Percentiles rank a stretch among this genome's conserved stretches.
phyloP scores from a whole-genome alignment of 2,329 filamentous ascomycete genomes.

The Fusarium nematophilum region DNA sequence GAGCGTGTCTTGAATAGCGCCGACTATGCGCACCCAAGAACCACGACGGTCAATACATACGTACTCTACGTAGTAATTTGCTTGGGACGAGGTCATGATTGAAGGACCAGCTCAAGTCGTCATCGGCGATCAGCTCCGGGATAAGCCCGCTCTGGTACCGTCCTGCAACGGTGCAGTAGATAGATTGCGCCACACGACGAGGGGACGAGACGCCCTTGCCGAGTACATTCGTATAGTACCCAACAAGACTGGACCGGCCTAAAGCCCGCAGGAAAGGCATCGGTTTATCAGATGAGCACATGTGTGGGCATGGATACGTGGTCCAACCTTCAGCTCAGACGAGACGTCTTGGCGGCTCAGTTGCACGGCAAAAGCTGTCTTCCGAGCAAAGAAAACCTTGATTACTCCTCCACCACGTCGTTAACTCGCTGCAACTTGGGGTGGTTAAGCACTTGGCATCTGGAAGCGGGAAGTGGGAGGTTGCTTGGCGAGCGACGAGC shows the following conservation, averaged over 20 bases:
- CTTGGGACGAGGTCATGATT: constrained; percentile 21
- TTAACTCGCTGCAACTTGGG: constrained; percentile 8
- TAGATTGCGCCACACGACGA: constrained; percentile 29
- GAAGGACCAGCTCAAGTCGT: constrained; percentile 20
- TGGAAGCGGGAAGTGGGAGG: constrained; percentile 33
- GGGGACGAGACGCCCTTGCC: constrained; percentile 33
- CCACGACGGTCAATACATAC: background rate
- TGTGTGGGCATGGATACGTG: constrained; percentile 33
- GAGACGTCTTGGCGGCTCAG: constrained; percentile 4
- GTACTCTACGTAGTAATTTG: constrained; percentile 20
- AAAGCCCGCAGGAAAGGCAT: constrained; percentile 6
- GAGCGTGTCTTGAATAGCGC: constrained; percentile 1
- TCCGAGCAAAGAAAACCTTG: constrained; percentile 24
- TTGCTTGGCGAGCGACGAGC: constrained; percentile 21
- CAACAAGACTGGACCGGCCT: constrained; percentile 14
- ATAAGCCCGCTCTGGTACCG: constrained; percentile 20
- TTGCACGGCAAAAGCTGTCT: constrained; percentile 3
- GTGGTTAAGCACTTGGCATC: constrained; percentile 20
- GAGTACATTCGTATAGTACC: too few relatives aligned
- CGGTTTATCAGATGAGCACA: constrained; percentile 20
- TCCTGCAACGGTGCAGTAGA: constrained; percentile 21
- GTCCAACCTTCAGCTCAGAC: constrained; percentile 4
- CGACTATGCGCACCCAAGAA: background rate
- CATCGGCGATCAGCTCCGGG: constrained; percentile 32
- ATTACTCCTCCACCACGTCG: constrained; percentile 19